Evolutionary conservation across 2,329 filamentous ascomycete genomes (phyloP).

Genomic region (Paracorniculantispora psalliotae): DNA sequence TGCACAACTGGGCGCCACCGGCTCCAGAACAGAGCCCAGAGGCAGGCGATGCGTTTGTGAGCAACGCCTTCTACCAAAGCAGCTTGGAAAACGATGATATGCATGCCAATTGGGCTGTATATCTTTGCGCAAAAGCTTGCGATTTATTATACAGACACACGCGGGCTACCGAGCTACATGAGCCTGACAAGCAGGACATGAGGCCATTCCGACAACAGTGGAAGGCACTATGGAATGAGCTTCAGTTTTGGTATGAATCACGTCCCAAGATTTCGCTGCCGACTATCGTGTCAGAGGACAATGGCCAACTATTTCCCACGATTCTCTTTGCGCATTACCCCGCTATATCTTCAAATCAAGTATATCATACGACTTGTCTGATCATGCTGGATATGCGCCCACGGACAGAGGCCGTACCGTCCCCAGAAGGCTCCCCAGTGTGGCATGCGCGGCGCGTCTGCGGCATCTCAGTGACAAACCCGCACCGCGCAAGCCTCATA

Average conservation of each 20-base stretch:
- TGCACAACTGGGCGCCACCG: constrained; percentile 43
- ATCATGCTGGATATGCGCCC: constrained; percentile 41
- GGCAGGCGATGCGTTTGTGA: constrained; percentile 22
- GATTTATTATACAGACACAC: constrained; percentile 35
- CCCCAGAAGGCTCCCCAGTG: constrained; percentile 25
- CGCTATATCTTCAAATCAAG: constrained; percentile 47
- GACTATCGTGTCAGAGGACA: constrained; percentile 20
- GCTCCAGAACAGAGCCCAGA: constrained; percentile 15
- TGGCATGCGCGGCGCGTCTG: constrained; percentile 48
- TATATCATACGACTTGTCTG: constrained; percentile 47
- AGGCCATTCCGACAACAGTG: constrained; percentile 36
- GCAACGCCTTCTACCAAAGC: constrained; percentile 23
- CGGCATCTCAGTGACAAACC: constrained; percentile 47
- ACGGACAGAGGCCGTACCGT: constrained; percentile 19
- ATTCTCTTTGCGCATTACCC: constrained; percentile 45
- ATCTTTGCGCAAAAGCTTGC: constrained; percentile 45
- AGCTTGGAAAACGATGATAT: constrained; percentile 37
- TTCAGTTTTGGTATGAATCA: constrained; percentile 41
- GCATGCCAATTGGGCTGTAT: constrained; percentile 52
- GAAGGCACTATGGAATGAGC: constrained; percentile 39
- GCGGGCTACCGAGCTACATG: constrained; percentile 34
- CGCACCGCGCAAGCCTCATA: constrained; percentile 44
- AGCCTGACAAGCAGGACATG: constrained; percentile 19
- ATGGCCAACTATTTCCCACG: constrained; percentile 36
- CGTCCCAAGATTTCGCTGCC: constrained; percentile 36